Evolutionary conservation across 2,329 filamentous ascomycete genomes (phyloP), one percentile per base, ranked within the genome.

Genomic region (Xylariaceae sp.): DNA sequence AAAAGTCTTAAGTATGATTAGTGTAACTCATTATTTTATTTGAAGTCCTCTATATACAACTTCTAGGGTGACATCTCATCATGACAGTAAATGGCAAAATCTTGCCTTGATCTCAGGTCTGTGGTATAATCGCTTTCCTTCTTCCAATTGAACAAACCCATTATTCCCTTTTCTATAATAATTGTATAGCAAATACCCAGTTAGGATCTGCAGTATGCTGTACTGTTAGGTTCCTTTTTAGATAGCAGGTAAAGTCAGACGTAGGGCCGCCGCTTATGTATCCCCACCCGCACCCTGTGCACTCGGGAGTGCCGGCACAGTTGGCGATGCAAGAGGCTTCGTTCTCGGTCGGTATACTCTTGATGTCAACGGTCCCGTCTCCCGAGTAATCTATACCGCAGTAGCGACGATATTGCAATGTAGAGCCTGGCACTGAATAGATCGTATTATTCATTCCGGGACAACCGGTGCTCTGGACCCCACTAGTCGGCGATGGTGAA

Each of bases 371-470:
- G 2, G 60, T 60, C 8, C 60, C 57, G 20, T 45, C 48, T n/a
- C 66, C 64, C 48, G 59, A 65, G 54, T 70, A 74, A 57, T 76
- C 73, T 44, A 74, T 55, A 22, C 70, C 72, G 55, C 73, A 76
- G 16, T 70, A 42, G 6, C 69, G 71, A 19, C 68, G 52, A 60
- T 76, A 76, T 7, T 47, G 56, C 49, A 67, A 69, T 6, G 64
- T 55, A 3, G 68, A 69, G 7, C 64, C 63, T 1, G 69, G 65
- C 1, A 72, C 69, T 20, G 58, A 42, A 52, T 70, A 75, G n/a
- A 64, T 54, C 2, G 72, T 74, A 42, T 69, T 67, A 54, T 74
- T 73, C 12, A 67, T 63, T 1, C 60, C 62, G 0, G 72, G 72
- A 42, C 72, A 75, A 37, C 65, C 62, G 2, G 63, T 14, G 27